Percentiles rank a stretch among this genome's conserved stretches.
Conservation (phyloP, 2,329 filamentous ascomycete species). For the Aspergillus japonicus region DNA sequence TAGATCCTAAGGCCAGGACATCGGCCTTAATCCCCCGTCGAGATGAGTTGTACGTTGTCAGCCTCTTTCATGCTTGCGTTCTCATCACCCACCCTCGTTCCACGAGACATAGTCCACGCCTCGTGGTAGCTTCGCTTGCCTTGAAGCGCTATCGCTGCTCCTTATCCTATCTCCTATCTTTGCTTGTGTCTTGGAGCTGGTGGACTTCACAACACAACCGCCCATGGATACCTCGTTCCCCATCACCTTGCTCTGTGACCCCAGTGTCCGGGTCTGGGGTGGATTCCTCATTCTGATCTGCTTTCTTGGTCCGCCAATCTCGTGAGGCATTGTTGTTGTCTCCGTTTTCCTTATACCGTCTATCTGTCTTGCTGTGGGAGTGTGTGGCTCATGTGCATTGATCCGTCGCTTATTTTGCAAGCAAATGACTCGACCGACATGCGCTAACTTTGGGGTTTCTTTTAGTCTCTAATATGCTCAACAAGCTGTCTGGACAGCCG, state of each 20-base stretch:
- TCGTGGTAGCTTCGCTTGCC: conserved; percentile 3
- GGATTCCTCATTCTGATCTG: not conserved
- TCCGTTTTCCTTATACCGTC: not conserved
- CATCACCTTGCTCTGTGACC: not conserved
- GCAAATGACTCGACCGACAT: not conserved
- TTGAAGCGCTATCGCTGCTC: conserved; percentile 4
- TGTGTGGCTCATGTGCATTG: not conserved
- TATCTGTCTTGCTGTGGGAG: not conserved
- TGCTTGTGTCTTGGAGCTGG: not conserved
- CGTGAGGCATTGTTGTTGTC: not conserved
- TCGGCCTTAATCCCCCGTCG: conserved; percentile 8
- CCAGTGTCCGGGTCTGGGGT: not conserved
- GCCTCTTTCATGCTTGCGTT: not conserved
- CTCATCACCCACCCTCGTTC: not conserved
- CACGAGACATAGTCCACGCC: conserved; percentile 1
- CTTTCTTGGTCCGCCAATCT: conserved; percentile 4
- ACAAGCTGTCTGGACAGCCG: conserved; percentile 93
- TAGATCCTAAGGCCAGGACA: conserved; percentile 6
- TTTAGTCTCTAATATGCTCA: conserved; percentile 82
- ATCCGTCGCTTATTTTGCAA: not conserved
- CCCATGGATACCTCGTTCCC: not conserved
- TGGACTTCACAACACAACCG: not conserved
- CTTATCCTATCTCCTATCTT: not conserved
- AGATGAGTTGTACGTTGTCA: conserved; percentile 28
- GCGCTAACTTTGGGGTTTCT: conserved; percentile 5